Conservation (phyloP, 1,284 basidiomycete genomes). For the Coniferiporia weirii region DNA sequence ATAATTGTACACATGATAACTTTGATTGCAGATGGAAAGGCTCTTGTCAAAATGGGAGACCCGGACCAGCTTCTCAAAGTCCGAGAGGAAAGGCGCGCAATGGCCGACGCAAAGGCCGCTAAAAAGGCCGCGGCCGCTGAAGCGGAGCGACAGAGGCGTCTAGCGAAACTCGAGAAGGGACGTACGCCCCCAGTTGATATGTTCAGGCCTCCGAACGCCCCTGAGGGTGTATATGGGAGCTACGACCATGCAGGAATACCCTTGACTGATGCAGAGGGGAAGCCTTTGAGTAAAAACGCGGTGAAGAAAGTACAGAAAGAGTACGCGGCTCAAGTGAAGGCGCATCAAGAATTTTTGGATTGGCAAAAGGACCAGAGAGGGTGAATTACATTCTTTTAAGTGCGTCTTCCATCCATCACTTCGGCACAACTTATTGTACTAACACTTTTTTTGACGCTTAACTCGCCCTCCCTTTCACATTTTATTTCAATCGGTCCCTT, state of each 20-base stretch:
- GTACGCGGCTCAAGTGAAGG: conserved; percentile 70
- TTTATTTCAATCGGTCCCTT: neutral
- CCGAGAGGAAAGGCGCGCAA: conserved; percentile 86
- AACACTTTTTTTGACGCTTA: neutral
- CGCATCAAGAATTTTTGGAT: conserved; percentile 70
- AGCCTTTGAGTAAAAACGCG: conserved; percentile 80
- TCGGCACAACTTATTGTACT: neutral
- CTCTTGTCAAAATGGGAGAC: conserved; percentile 89
- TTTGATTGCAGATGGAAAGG: conserved; percentile 70
- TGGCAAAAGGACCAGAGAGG: conserved; percentile 38
- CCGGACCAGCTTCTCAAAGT: conserved; percentile 79
- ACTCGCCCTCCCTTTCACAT: too few species aligned
- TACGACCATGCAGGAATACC: conserved; percentile 89
- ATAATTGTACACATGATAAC: conserved; percentile 1
- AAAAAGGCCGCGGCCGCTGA: conserved; percentile 76
- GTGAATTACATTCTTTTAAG: neutral
- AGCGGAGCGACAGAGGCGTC: conserved; percentile 71
- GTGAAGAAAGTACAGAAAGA: conserved; percentile 82
- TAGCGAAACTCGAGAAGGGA: conserved; percentile 85
- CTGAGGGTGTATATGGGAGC: conserved; percentile 61
- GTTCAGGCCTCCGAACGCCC: conserved; percentile 80
- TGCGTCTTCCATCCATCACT: neutral
- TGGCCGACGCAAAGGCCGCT: conserved; percentile 70
- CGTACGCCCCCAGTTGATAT: conserved; percentile 70
- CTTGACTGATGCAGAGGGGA: conserved; percentile 76